These are phyloP conservation scores for Fusarium tricinctum DNA, from an alignment of 2,329 filamentous ascomycete genomes.

Conservation along the genomic window DNA sequence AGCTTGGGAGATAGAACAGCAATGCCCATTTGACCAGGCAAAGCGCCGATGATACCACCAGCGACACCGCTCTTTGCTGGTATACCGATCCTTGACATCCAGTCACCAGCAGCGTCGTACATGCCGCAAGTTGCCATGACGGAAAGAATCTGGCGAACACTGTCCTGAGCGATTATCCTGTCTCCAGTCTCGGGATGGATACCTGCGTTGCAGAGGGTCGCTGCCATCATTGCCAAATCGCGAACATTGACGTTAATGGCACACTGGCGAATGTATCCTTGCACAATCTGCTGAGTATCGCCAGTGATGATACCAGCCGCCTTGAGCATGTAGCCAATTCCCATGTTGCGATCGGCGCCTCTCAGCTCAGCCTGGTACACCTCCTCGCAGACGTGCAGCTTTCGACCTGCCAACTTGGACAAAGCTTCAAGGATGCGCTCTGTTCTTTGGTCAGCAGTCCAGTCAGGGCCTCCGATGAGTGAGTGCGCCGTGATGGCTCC, in stretches of 20 bases:
- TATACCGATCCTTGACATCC: conserved; percentile 57
- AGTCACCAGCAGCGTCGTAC: conserved; percentile 58
- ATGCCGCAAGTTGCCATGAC: conserved; percentile 60
- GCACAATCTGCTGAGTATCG: conserved; percentile 54
- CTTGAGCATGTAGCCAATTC: conserved; percentile 58
- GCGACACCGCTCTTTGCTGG: conserved; percentile 57
- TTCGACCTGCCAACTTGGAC: conserved; percentile 54
- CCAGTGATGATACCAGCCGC: conserved; percentile 56
- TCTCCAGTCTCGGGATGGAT: conserved; percentile 54
- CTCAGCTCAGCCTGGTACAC: conserved; percentile 57
- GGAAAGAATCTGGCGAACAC: conserved; percentile 57
- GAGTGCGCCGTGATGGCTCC: conserved; percentile 55
- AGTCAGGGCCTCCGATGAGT: conserved; percentile 49
- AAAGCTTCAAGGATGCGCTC: conserved; percentile 55
- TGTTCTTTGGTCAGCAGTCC: conserved; percentile 54
- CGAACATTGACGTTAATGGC: conserved; percentile 59
- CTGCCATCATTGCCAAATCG: conserved; percentile 58
- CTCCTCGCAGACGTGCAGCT: conserved; percentile 55
- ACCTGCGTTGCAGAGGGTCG: conserved; percentile 56
- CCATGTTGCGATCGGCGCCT: conserved; percentile 54
- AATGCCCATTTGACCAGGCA: conserved; percentile 53
- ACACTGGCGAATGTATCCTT: conserved; percentile 58
- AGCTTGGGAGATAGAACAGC: conserved; percentile 53
- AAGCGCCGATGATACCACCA: conserved; percentile 53
- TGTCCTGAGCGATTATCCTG: conserved; percentile 53